Evolutionary conservation across 2,329 filamentous ascomycete genomes (phyloP), one percentile per base, ranked within the genome.

Genomic region (Venturia pyrina): DNA sequence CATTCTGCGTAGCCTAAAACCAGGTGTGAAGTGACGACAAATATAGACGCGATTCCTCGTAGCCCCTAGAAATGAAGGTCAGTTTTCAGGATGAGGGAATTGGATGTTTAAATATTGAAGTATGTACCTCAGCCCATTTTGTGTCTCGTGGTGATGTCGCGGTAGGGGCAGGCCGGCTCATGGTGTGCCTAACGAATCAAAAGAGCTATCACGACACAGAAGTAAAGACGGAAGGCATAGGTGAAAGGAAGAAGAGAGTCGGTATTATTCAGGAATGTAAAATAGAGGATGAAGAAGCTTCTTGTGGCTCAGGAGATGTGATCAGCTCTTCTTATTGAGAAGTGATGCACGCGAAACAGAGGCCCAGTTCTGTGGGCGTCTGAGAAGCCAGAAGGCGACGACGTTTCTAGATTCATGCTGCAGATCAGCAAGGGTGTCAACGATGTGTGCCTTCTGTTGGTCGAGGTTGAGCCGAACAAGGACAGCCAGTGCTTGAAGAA

Each of bases 11-110:
- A 66, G 34, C n/a, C 46, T 11, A 64, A 17, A 21, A 17, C 37
- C 28, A 67, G 32, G 24, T 67, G 66, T 43, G 66, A 64, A 34
- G 56, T 61, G 10, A 67, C 50, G 24, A 67, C 66, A 17, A 67
- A 60, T 28, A 67, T 32, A 4, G 50, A 40, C 4, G 66, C 66
- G 15, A 67, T 60, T 6, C 66, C 66, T 61, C 66, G 66, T 7
- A 67, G 62, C 17, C 66, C 66, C 65, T 66, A 34, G 5, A 28
- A 56, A 46, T 32, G 44, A 32, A 6, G 6, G 40, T 62, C 10
- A 62, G 60, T 61, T 3, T 37, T 40, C 15, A 24, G n/a, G 11
- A 0, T 7, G 7, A 5, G 6, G 34, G 34, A 43, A 28, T 28
- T 28, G 28, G 4, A 4, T 40, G 37, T 40, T 40, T 46, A 15